Base-by-base conservation (phyloP, 257 asterid genomes). In the Primulina eburnea region DNA sequence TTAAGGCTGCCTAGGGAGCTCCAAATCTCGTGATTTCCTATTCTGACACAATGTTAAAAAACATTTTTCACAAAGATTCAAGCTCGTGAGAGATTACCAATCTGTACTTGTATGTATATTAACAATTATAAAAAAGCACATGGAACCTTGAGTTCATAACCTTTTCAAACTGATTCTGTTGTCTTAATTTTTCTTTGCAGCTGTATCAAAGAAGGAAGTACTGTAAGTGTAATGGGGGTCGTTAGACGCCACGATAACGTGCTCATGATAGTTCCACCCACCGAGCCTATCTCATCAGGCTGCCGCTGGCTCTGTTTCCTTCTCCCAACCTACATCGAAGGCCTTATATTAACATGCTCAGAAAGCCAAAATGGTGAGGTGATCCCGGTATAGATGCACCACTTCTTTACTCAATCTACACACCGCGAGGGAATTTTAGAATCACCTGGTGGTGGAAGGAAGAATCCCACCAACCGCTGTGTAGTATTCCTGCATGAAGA, bases 241-340 rank as follows among this genome's bases (percentile, higher is more conserved):
- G 86, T 90, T 11, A 79, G 77, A 20, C 85, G 90, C 69, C 90
- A 84, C 9, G 96, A 90, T 6, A 86, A 86, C 4, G 86, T 88
- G 69, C 88, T 90, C 52, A 90, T 88, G 96, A 88, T 90, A 3
- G 91, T 90, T 68, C 92, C 95, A 52, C 91, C 95, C 8, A 53
- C 85, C 0, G 95, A 86, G 66, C 87, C 96, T 1, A 34, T 90
- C 62, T 84, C 96, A 29, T 82, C 89, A 6, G 92, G 96, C 59
- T 90, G 95, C 53, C 88, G 85, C 6, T 86, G 89, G 95, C 69
- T 78, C 9, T 80, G 88, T 40, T 86, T 88, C 83, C 90, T 87
- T 67, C 88, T 90, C 57, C 95, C 96, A 8, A 81, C 95, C 28
- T 88, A 82, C 38, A 78, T 85, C 0, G 96, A 90, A 71, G 95